Base-by-base conservation (phyloP, 805 yeast species). In the Candida montana region DNA sequence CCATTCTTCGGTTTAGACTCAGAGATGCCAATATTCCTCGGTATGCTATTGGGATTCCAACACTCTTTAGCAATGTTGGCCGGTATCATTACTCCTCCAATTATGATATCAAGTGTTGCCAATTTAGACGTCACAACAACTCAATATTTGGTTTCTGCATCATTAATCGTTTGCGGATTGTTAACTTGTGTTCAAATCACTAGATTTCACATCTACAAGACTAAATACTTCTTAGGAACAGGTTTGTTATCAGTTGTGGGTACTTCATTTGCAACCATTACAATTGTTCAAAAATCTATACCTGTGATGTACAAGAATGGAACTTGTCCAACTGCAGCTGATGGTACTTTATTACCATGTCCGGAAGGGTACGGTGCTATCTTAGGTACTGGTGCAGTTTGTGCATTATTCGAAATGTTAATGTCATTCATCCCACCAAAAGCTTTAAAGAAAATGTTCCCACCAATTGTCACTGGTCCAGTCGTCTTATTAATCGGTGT, bases 381-480 rank as follows among this genome's bases (percentile, higher is more conserved):
- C 31, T 65, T 89, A 47, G 96, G 83, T 29, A 83, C 95, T 8
- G 83, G 89, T n/a, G 71, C 76, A 30, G 72, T 77, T 17, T 86
- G 95, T 64, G 85, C 88, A 3, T 67, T 90, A 29, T 55, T 89
- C 17, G 95, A 86, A 68, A 71, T 90, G 31, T 51, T 72, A 8
- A 58, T 86, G 39, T 83, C 95, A 0, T 89, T 90, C 60, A 61
- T 82, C 51, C 96, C 97, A 10, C 79, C 95, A 5, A 72, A 69
- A 29, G 50, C 72, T 12, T 70, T 89, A 50, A 88, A 84, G 61
- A 78, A 71, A 46, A 55, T 85, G 28, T 89, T 89, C 68, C 96
- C 96, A 16, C 90, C 95, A 29, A 66, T 87, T 40, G 96, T 90
- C 47, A 89, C 95, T 23, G 96, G 96, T 44, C 95, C 96, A 9